Conservation (phyloP, 2,329 filamentous ascomycete genomes). For the Fusarium euwallaceae region DNA sequence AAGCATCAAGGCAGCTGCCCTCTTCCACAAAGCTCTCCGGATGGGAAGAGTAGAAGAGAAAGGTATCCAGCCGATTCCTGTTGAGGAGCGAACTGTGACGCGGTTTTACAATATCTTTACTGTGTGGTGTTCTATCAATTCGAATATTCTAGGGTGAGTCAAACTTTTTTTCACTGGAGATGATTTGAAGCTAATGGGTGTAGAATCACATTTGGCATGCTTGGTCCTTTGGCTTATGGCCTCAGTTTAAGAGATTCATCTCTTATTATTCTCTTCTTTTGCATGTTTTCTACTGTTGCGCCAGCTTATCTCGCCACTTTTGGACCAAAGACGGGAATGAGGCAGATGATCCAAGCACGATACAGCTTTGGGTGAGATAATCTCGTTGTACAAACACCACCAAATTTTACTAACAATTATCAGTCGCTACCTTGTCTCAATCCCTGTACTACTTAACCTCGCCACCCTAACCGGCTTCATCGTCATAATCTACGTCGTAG, state of each 20-base stretch:
- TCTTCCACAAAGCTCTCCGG: conserved; percentile 51
- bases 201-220: conserved; percentile 74
- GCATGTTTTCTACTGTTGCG: conserved; percentile 64
- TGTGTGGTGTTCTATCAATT: conserved; percentile 63
- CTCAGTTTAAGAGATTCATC: conserved; percentile 68
- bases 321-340: conserved; percentile 73
- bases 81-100: conserved; percentile 56
- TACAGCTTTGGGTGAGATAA: conserved; percentile 68
- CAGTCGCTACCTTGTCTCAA: conserved; percentile 67
- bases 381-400: not conserved
- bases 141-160: conserved; percentile 60
- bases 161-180: not conserved
- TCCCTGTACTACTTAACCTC: conserved; percentile 73
- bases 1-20: conserved; percentile 44
- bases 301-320: conserved; percentile 70
- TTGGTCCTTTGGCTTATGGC: conserved; percentile 67
- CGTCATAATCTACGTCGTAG: conserved; percentile 71
- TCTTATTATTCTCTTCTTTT: conserved; percentile 74
- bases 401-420: not conserved
- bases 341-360: conserved; percentile 75
- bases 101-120: conserved; percentile 61
- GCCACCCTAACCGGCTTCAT: conserved; percentile 74
- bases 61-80: conserved; percentile 59
- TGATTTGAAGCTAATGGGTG: conserved; percentile 13
- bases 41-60: conserved; percentile 58